phyloP scores from a whole-genome alignment of 768 basidiomycete genomes.

The Paxillus rubicundulus region DNA sequence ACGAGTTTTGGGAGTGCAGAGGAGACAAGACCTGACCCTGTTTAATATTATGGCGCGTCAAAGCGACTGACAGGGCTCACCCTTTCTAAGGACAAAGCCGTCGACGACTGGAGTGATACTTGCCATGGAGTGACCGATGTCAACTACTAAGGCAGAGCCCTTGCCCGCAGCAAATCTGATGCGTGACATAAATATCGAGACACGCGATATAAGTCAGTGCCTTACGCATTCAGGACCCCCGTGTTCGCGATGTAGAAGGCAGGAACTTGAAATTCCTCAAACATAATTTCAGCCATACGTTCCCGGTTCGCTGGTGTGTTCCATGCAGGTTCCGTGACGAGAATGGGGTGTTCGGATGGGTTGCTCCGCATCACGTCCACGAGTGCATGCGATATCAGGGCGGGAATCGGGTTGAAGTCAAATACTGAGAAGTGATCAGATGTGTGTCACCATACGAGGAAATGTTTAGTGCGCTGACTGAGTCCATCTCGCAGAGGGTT shows the following conservation, averaged over 20 bases:
- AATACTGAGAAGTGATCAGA: slow-evolving; percentile 43
- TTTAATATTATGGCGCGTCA: not conserved
- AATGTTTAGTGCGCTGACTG: slow-evolving; percentile 47
- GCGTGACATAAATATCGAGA: slow-evolving; percentile 10
- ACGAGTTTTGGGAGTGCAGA: slow-evolving; percentile 79
- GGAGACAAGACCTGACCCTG: slow-evolving; percentile 65
- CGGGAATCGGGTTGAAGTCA: slow-evolving; percentile 73
- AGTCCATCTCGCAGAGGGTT: slow-evolving; percentile 85
- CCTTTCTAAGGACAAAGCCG: slow-evolving; percentile 96
- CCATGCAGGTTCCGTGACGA: slow-evolving; percentile 96
- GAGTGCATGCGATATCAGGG: slow-evolving; percentile 72
- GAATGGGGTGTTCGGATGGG: slow-evolving; percentile 83
- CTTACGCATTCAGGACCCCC: slow-evolving; percentile 87
- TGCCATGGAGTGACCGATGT: slow-evolving; percentile 85
- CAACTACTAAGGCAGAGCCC: slow-evolving; percentile 94
- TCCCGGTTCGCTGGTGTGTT: slow-evolving; percentile 91
- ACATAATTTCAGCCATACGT: slow-evolving; percentile 95
- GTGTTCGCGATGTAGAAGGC: slow-evolving; percentile 97
- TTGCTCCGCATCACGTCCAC: slow-evolving; percentile 73
- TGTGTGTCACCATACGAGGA: slow-evolving; percentile 1
- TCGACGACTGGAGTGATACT: slow-evolving; percentile 96
- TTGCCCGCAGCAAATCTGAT: slow-evolving; percentile 92
- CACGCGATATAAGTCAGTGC: slow-evolving; percentile 21
- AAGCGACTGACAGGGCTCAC: slow-evolving; percentile 34
- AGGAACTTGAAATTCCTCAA: slow-evolving; percentile 92